Evolutionary conservation across 805 yeast species (phyloP), one percentile per base, ranked within the genome.

Genomic region (Kodamaea sagamina): DNA sequence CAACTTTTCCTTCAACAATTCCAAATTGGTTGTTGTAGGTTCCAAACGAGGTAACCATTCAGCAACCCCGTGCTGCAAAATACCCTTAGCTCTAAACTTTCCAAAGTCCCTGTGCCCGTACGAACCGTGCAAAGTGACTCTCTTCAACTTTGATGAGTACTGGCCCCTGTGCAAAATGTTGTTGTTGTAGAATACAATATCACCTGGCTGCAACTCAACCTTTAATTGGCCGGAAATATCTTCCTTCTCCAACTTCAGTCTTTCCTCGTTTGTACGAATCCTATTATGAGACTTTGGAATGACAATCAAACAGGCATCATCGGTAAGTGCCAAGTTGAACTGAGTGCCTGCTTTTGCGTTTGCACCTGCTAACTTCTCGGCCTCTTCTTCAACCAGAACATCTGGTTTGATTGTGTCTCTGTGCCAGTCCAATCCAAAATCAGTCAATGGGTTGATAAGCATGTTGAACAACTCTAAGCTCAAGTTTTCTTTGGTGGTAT

Each of bases 351-450:
- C 72, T 43, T 62, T 68, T 1, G 76, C 74, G 31, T 67, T 57
- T 24, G 62, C 57, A 27, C 54, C 43, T 18, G 61, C 57, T 39
- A 75, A 58, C 46, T 66, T 67, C 34, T 52, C 58, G 4, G 65
- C 64, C 52, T 75, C 81, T 51, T 75, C 73, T 41, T 70, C 74
- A 5, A 62, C 65, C 4, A 71, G 57, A 13, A 60, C 77, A 21
- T 72, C 77, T 9, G 78, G 77, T 43, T 65, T 65, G 41, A 76
- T 72, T 48, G 69, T 68, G 54, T 76, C 80, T 29, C 80, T 60
- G 53, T 76, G 80, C 81, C 80, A 75, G 46, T 70, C 74, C 48
- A 75, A 62, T n/a, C 67, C 79, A 55, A 75, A 75, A 54, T 75
- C 77, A 8, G 77, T 71, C 42, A 71, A 60, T 3, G 81, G 81